Base-by-base conservation (phyloP, 1,139 yeast species). In the Suhomyces guaymorum region DNA sequence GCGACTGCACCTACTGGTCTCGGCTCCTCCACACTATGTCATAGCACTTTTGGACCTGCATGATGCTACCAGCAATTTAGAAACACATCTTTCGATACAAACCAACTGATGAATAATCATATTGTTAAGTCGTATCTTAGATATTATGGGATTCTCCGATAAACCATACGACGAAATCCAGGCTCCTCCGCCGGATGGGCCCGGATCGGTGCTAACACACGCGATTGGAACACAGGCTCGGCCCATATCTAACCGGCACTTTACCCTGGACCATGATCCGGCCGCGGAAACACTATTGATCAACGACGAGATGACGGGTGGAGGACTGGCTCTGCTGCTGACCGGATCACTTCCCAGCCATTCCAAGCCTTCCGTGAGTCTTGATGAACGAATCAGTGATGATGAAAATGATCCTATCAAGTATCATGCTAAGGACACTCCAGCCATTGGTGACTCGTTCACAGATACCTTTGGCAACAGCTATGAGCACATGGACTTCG, bases 401-500 rank as follows among this genome's bases (percentile, higher is more conserved):
- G 36, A 36, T n/a, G n/a, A n/a, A n/a, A n/a, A n/a, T 15, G 39
- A 36, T 17, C 39, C 39, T 8, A 19, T 36, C 15, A 24, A 25
- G 14, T 32, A 25, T 31, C 20, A 15, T 16, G 38, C 38, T 4
- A 19, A 18, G 4, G 31, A 25, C 23, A 19, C n/a, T n/a, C n/a
- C n/a, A n/a, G n/a, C n/a, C n/a, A n/a, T n/a, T n/a, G n/a, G 10
- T n/a, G 25, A 30, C 7, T 8, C 16, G 15, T 32, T 31, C 15
- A 28, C 24, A 11, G 73, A 67, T 40, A 59, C 57, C 36, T 65
- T 51, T 42, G 72, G 72, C 5, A 63, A 63, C 39, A 37, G 38
- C n/a, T 70, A 70, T 41, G 55, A 49, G 15, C 67, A 69, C 30
- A 47, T 70, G 7, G 66, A 70, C 44, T 70, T 70, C 39, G 57